These are phyloP conservation scores for Ganoderma lucidum DNA, from an alignment of 1,284 basidiomycete species.

Conservation along the genomic window DNA sequence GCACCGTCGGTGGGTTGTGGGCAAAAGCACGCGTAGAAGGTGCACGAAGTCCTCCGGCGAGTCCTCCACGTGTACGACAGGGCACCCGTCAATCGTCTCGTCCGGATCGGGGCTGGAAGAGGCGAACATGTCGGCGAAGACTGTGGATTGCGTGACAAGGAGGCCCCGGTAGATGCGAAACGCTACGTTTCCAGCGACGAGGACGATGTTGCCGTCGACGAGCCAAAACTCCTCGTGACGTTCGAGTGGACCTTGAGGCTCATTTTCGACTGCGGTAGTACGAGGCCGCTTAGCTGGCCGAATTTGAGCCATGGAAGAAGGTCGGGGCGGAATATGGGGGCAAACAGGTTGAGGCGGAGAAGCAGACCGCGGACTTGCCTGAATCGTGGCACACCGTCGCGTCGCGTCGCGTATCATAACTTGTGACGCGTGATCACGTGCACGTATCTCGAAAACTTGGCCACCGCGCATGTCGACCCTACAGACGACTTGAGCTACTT, in stretches of 20 bases:
- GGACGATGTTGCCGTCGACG: constrained; percentile 18
- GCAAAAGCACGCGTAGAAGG: constrained; percentile 11
- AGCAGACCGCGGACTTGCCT: too few species aligned
- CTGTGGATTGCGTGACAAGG: constrained; percentile 22
- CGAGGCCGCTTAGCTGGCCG: not conserved
- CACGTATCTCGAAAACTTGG: too few species aligned
- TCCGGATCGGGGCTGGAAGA: constrained; percentile 16
- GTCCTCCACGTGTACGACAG: constrained; percentile 27
- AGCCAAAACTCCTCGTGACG: constrained; percentile 15
- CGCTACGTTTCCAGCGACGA: constrained; percentile 14
- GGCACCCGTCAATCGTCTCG: constrained; percentile 23
- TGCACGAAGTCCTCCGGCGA: constrained; percentile 17
- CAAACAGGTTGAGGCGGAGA: not conserved
- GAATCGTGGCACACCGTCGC: too few species aligned
- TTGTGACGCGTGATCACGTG: too few species aligned
- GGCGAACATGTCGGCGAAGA: constrained; percentile 31
- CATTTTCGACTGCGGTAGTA: not conserved
- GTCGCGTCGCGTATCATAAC: too few species aligned
- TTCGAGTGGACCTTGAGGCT: not conserved
- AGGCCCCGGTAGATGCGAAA: constrained; percentile 25
- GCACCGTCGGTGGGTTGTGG: not conserved
- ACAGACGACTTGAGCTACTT: too few species aligned
- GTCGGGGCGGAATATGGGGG: too few species aligned
- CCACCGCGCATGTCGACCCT: too few species aligned
- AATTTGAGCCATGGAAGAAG: not conserved